Evolutionary conservation across 441 rosid genomes (phyloP).

Genomic region (Omphalea diandra): DNA sequence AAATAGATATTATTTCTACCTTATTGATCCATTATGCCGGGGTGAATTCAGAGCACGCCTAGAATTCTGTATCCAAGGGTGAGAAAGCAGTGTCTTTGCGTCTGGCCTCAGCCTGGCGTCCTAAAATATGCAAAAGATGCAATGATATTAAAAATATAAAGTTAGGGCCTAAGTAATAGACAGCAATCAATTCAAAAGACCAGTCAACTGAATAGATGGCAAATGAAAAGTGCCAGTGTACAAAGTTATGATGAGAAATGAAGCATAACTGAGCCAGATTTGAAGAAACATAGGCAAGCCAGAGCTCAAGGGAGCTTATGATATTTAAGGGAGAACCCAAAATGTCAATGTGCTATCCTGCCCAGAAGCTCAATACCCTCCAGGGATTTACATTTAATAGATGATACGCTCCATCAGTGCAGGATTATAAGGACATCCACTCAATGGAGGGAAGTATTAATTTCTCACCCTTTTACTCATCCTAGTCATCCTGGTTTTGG

Average conservation of each 20-base stretch:
- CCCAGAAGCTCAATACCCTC: not conserved
- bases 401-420: not conserved
- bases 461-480: not conserved
- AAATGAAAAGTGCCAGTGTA: not conserved
- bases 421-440: not conserved
- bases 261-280: not conserved
- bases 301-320: not conserved
- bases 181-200: not conserved
- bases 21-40: slow-evolving; percentile 77
- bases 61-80: slow-evolving; percentile 95
- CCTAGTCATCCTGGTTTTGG: no score
- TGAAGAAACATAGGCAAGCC: slow-evolving; percentile 5
- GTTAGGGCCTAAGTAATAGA: no score
- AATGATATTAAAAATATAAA: no score
- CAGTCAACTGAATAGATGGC: not conserved
- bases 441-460: not conserved
- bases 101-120: slow-evolving; percentile 99
- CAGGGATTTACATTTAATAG: not conserved
- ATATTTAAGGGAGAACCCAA: not conserved
- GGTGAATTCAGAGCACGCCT: slow-evolving; percentile 87
- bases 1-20: slow-evolving; percentile 36
- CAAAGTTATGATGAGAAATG: not conserved
- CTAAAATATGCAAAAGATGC: slow-evolving; percentile 45
- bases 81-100: slow-evolving; percentile 97
- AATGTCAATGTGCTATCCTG: not conserved